A percentile compares a stretch with the other conserved stretches of the same genome.
Evolutionary conservation across 352 stramenopile species (phyloP).

Genomic region (Phytophthora cryptogea): DNA sequence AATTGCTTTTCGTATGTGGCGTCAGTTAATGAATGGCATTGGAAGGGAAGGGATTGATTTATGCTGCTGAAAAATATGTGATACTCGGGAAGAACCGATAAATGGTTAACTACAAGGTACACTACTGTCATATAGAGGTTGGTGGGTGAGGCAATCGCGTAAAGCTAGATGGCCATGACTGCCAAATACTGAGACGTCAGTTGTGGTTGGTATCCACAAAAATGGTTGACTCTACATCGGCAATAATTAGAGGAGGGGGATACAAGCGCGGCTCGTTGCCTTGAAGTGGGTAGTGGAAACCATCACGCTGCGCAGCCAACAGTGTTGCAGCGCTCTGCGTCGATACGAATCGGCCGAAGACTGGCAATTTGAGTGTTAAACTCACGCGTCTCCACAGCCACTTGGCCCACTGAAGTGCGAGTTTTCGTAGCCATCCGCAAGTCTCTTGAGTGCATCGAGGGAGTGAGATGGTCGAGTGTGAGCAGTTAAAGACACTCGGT

Average conservation of each 20-base stretch:
- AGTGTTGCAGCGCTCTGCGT: background rate
- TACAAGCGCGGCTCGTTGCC: background rate
- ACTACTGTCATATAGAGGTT: too few species aligned
- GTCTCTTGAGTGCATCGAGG: slow-evolving; percentile 10
- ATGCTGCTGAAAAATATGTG: too few species aligned
- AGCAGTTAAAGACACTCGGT: too few species aligned
- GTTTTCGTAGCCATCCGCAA: slow-evolving; percentile 16
- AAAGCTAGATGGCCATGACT: background rate
- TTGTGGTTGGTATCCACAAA: background rate
- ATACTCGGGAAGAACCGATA: too few species aligned
- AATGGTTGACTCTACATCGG: background rate
- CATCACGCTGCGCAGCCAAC: background rate
- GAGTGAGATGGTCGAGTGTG: background rate
- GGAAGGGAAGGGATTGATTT: too few species aligned
- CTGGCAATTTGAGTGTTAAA: slow-evolving; percentile 11
- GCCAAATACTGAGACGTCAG: background rate
- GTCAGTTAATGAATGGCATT: too few species aligned
- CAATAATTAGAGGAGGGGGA: background rate
- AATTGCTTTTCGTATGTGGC: too few species aligned
- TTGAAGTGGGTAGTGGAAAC: too few species aligned
- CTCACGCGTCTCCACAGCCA: slow-evolving; percentile 10
- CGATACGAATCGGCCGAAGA: slow-evolving; percentile 2
- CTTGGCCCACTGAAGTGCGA: slow-evolving; percentile 20
- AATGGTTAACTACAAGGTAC: too few species aligned
- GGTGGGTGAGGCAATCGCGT: too few species aligned